Evolutionary conservation across 306 rosid genomes (phyloP).

Genomic region (Vigna nakashimae): DNA sequence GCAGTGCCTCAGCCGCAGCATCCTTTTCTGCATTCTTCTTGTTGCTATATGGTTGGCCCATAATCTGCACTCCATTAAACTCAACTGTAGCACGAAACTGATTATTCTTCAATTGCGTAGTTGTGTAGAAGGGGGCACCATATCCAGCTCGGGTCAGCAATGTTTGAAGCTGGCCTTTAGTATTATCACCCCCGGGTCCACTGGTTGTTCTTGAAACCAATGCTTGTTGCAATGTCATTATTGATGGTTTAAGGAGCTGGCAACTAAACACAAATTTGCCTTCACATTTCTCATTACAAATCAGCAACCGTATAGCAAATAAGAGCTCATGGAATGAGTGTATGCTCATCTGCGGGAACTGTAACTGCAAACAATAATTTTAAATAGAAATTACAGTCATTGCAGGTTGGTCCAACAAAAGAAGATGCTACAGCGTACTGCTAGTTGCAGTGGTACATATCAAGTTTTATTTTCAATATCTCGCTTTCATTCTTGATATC

Average conservation of each 20-base stretch:
- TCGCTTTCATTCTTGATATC: too few species aligned
- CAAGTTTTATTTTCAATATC: too few species aligned
- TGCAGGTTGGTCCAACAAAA: neutral
- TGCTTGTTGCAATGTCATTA: slow-evolving; percentile 50
- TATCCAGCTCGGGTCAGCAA: slow-evolving; percentile 89
- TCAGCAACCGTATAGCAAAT: slow-evolving; percentile 76
- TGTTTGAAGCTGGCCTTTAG: slow-evolving; percentile 95
- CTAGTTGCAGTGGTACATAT: neutral
- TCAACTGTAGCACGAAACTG: slow-evolving; percentile 79
- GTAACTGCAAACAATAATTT: slow-evolving; percentile 61
- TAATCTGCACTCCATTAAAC: slow-evolving; percentile 79
- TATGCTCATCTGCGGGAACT: slow-evolving; percentile 71
- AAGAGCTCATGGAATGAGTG: slow-evolving; percentile 70
- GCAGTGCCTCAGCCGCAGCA: slow-evolving; percentile 94
- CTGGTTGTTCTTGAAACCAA: slow-evolving; percentile 80
- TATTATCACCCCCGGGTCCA: slow-evolving; percentile 98
- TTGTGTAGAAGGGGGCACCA: slow-evolving; percentile 78
- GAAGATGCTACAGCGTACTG: neutral
- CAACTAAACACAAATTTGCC: slow-evolving; percentile 78
- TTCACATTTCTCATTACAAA: slow-evolving; percentile 65
- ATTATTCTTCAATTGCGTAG: slow-evolving; percentile 66
- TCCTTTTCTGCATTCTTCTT: slow-evolving; percentile 97
- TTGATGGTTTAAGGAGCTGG: slow-evolving; percentile 60
- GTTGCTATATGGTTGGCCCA: slow-evolving; percentile 89
- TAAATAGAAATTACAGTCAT: slow-evolving; percentile 7